Evolutionary conservation across 495 filamentous ascomycete genomes (phyloP), one percentile per base, ranked within the genome.

Genomic region (Hypoxylon rickii): DNA sequence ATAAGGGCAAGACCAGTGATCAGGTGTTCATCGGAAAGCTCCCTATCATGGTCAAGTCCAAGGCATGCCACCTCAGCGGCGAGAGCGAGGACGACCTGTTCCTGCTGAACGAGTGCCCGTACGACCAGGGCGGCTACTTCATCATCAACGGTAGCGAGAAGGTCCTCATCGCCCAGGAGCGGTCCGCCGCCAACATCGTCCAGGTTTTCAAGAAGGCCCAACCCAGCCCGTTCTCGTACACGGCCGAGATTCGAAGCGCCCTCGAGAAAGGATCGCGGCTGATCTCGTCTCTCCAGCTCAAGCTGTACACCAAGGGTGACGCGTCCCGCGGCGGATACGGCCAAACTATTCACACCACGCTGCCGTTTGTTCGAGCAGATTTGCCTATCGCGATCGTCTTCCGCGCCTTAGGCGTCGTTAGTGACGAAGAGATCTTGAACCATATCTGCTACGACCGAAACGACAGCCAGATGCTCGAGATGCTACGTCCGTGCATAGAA

Each of bases 141-240:
- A 87, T 99, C 55, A 97, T 99, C 75, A 99, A 97, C 73, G 94
- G 94, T n/a, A 94, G 89, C 69, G 94, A 99, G 70, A 99, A 99
- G 80, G 94, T 99, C 16, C 71, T 99, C 54, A 97, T 99, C 55
- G 95, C 95, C 1, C 94, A 99, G 70, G 94, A 99, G 71, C 86
- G 94, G 19, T 96, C 90, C 61, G 95, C 95, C 13, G 95, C 92
- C 64, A 99, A 97, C 63, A 97, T 97, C 36, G 92, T 97, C 6
- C 93, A 97, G 73, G 92, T 99, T 15, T 99, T 97, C 83, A 92
- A 95, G 75, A 99, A 99, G 77, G 86, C 91, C 1, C 81, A 85
- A 16, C 90, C 90, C 11, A 92, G 88, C 55, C 85, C 88, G 2
- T 95, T 89, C 19, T 92, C 94, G 1, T 96, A 90, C 64, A 86